phyloP scores from a whole-genome alignment of 2,329 filamentous ascomycete genomes.

The Chaetomiaceae sp. region DNA sequence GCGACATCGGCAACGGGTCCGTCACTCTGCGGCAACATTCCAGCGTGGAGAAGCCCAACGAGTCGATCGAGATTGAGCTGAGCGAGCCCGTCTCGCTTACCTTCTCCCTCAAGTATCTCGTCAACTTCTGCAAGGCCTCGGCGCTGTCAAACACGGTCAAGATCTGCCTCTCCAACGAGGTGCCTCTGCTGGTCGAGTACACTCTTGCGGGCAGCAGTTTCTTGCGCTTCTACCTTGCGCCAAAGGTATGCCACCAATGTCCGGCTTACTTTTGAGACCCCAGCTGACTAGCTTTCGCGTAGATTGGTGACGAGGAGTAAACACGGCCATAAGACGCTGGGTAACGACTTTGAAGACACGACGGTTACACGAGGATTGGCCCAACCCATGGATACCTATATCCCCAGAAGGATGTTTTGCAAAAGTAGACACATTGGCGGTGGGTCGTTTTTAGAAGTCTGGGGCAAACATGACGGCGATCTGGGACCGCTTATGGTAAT shows the following conservation, averaged over 20 bases:
- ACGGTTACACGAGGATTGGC: slow-evolving; percentile 13
- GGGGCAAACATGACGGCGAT: slow-evolving; percentile 9
- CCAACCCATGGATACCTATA: slow-evolving; percentile 16
- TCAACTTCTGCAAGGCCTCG: slow-evolving; percentile 99
- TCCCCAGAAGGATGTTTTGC: slow-evolving; percentile 5
- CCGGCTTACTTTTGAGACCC: not conserved
- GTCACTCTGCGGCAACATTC: slow-evolving; percentile 87
- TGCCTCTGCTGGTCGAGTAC: slow-evolving; percentile 94
- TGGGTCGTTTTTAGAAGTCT: not conserved
- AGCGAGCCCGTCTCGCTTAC: slow-evolving; percentile 90
- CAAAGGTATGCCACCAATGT: slow-evolving; percentile 72
- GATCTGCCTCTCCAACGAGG: slow-evolving; percentile 92
- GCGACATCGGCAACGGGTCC: slow-evolving; percentile 93
- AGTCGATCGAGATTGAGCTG: slow-evolving; percentile 84
- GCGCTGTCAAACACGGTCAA: slow-evolving; percentile 77
- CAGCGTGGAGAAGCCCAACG: slow-evolving; percentile 81
- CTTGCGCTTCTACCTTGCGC: slow-evolving; percentile 94
- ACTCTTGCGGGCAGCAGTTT: slow-evolving; percentile 75
- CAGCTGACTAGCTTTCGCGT: slow-evolving; percentile 19
- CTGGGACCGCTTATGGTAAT: slow-evolving; percentile 15
- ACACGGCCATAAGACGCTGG: slow-evolving; percentile 9
- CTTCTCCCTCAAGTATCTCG: slow-evolving; percentile 98
- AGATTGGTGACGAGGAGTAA: slow-evolving; percentile 40
- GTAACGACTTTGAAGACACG: slow-evolving; percentile 10
- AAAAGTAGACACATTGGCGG: slow-evolving; percentile 4